Base-by-base conservation (phyloP, 2,329 filamentous ascomycete genomes). In the Pyricularia pennisetigena region DNA sequence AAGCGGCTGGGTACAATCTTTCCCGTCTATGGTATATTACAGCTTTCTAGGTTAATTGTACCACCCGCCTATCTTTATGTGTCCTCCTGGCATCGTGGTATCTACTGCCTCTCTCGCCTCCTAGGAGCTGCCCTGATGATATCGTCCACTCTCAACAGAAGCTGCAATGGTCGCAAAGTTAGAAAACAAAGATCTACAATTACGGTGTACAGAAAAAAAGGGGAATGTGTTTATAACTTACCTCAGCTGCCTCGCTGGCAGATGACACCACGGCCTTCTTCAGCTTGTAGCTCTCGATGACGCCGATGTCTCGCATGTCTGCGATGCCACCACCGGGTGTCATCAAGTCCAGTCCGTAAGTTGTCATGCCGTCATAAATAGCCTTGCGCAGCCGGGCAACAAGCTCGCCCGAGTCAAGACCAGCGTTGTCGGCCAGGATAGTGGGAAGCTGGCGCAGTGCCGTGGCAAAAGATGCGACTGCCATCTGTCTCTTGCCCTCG, bases 241-340 rank as follows among this genome's bases (percentile, higher is more conserved):
- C 93, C 86, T 99, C 95, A 72, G 95, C 94, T 71, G 95, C 95
- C 81, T 99, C 95, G 69, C 93, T 96, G 26, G 95, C 95, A 70
- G 93, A 97, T 67, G 91, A 96, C 67, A 99, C 95, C 68, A 99
- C 95, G n/a, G 95, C 95, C 78, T 88, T 90, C 87, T 99, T 99
- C 78, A 99, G 82, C 85, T 99, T 99, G 85, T 97, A 98, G 79
- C 93, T 97, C 82, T 99, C 95, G 73, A 99, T 90, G 30, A 99
- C 94, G 63, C 95, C 95, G 65, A 97, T 78, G 74, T 99, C 93
- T 68, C 94, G 87, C 95, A 99, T 99, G 76, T 99, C 95, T 14
- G 92, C 86, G 75, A 99, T 93, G 63, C 93, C 94, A 69, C 95
- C 95, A 59, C 95, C 94, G 2, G 94, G 94, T 1, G 90, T 93